Base-by-base conservation (phyloP, 1,139 yeast species). In the Saccharomycopsis crataegensis region DNA sequence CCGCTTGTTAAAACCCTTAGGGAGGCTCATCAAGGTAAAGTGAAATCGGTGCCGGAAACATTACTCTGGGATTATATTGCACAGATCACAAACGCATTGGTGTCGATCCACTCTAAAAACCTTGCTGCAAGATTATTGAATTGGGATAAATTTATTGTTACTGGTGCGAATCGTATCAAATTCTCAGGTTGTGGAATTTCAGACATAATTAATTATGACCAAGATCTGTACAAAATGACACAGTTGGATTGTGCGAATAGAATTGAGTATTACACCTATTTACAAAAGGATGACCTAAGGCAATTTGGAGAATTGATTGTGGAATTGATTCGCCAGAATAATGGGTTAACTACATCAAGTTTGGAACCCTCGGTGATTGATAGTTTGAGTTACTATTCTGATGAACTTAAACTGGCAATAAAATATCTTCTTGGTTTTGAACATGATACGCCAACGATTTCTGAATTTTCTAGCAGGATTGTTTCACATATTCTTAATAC, bases 11-110 rank as follows among this genome's bases (percentile, higher is more conserved):
- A 70, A 51, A 82, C 90, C 2, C 67, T 86, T 46, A 70, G 73
- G 57, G 87, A 82, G 57, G 65, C 70, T 8, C 83, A 81, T 65
- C 74, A 82, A 64, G 71, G 73, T 52, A 67, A 59, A 52, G 72
- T 76, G 4, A 73, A 68, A 56, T 68, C 70, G 8, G 69, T 88
- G 3, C 80, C 84, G 0, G 93, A 85, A 64, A 78, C 80, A 16
- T 65, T 79, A 22, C 68, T 93, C 52, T 91, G 97, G 97, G 69
- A 70, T 40, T 87, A 88, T 63, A 69, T 86, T 53, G 75, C 83
- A 31, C 98, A 93, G 69, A 68, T 93, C 37, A 72, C 84, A 8
- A 78, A 79, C 61, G 96, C 90, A 0, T 65, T 90, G 46, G 68
- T 73, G 17, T 74, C 77, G 3, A 76, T 86, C 11, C 98, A 91